Base-by-base conservation (phyloP, 441 rosid genomes). In the Populus hybrid region DNA sequence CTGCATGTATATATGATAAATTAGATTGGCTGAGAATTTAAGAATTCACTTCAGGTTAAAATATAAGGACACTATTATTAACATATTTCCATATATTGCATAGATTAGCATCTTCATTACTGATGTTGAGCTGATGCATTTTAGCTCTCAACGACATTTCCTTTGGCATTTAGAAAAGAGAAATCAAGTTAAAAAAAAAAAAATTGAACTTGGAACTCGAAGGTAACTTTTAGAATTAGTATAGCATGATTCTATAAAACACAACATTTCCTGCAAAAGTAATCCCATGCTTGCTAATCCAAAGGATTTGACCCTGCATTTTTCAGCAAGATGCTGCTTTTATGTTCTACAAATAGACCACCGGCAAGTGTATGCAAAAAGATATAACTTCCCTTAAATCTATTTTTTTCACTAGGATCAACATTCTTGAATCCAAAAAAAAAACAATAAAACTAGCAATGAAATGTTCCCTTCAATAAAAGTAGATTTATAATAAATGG, bases 1-100 rank as follows among this genome's bases (percentile, higher is more conserved):
- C 99, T 96, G 85, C 78, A 83, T 5, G 69, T 23, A 69, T 23
- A 69, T 35, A 70, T 50, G 36, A 46, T 24, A 32, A 66, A 77
- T 69, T 12, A 72, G 50, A 28, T 70, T 67, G 69, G 46, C 21
- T 61, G 20, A 63, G 61, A n/a, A 61, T 16, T 57, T 24, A 12
- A 38, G 7, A 11, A 35, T 30, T 35, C 23, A 2, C 26, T n/a
- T 35, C 30, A 20, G 16, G 30, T 12, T 1, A 12, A 9, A 61
- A n/a, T 28, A 30, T n/a, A 69, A 20, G 0, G 18, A 66, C 2
- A 10, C 3, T 72, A 16, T 21, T 1, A 26, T 34, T 2, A 61
- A 61, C 28, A 23, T 23, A 61, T 9, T 21, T 26, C 14, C 66
- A 12, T 21, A 61, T 21, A 61, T 61, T 9, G 14, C 66, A 61